Evolutionary conservation across 306 rosid species (phyloP), one percentile per base, ranked within the genome.

Genomic region (Phaseolus lunatus): DNA sequence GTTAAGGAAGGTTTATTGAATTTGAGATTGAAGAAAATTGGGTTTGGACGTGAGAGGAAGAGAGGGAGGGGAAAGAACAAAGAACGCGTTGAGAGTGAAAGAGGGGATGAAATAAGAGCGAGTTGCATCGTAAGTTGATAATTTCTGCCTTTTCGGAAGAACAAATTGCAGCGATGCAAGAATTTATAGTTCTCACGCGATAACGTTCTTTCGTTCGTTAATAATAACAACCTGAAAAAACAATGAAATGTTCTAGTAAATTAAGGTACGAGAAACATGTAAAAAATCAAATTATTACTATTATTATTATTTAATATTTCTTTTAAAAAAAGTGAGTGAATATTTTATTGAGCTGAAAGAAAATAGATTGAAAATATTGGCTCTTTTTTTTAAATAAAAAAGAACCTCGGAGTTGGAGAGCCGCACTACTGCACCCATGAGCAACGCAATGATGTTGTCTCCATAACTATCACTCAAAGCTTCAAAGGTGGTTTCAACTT

Each of bases 11-110:
- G 12, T 5, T 23, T 69, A 0, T 24, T 27, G 16, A 44, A 58
- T 71, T 71, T 79, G 78, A 50, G 50, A 23, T 62, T 79, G 83
- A 19, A 65, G 85, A 79, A 83, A 43, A 81, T 7, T 22, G 88
- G 87, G 59, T 58, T 57, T 52, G 71, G 73, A 27, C 50, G 4
- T 9, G 57, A 3, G 24, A 13, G n/a, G 0, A 20, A 43, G 49
- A 29, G 69, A 44, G 39, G 15, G 68, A 19, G 89, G 49, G 59
- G 61, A 45, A 33, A 84, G 74, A 67, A 89, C 48, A 80, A 61
- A 48, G 80, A 20, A 54, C 63, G 50, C 45, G 72, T 78, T 12
- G 89, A 58, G 59, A 75, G 81, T 5, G 88, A 39, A 47, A 73
- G 7, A 43, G 89, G n/a, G 11, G 81, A 48, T 10, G 90, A 59